A percentile compares a stretch with the other conserved stretches of the same genome.
Evolutionary conservation across 2,329 filamentous ascomycete species (phyloP).

Genomic region (Xylogone sp.): DNA sequence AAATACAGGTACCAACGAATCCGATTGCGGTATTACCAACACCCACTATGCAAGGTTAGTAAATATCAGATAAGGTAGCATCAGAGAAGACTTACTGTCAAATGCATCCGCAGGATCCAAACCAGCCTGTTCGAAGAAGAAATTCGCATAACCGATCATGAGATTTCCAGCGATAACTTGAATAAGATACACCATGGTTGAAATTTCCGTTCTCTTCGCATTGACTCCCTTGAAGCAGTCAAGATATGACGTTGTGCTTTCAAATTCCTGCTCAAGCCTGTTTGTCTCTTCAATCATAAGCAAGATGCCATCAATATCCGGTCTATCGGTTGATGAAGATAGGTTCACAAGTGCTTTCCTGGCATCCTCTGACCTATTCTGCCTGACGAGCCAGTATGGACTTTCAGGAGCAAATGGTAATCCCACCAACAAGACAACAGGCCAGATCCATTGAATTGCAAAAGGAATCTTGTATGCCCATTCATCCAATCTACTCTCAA

Average conservation of each 20-base stretch:
- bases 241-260: constrained; percentile 37
- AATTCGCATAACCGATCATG: constrained; percentile 44
- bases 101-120: constrained; percentile 50
- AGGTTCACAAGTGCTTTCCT: constrained; percentile 21
- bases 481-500: constrained; percentile 9
- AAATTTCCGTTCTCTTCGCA: constrained; percentile 48
- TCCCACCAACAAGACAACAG: constrained; percentile 37
- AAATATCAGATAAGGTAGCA: constrained; percentile 37
- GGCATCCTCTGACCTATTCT: constrained; percentile 37
- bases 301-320: constrained; percentile 40
- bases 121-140: constrained; percentile 47
- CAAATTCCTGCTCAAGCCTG: constrained; percentile 43
- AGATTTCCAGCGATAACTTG: constrained; percentile 16
- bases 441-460: constrained; percentile 41
- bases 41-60: constrained; percentile 40
- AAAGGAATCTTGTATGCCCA: constrained; percentile 18
- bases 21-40: constrained; percentile 42
- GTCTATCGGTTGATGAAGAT: constrained; percentile 37
- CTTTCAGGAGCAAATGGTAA: constrained; percentile 42
- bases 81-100: constrained; percentile 49
- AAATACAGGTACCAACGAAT: constrained; percentile 45
- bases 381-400: constrained; percentile 45
- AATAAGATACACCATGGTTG: constrained; percentile 44
- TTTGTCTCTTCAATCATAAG: constrained; percentile 54
- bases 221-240: constrained; percentile 52